A percentile compares a stretch with the other conserved stretches of the same genome.
phyloP scores from a whole-genome alignment of 1,284 basidiomycete genomes.

The Afroboletus lepidellus region DNA sequence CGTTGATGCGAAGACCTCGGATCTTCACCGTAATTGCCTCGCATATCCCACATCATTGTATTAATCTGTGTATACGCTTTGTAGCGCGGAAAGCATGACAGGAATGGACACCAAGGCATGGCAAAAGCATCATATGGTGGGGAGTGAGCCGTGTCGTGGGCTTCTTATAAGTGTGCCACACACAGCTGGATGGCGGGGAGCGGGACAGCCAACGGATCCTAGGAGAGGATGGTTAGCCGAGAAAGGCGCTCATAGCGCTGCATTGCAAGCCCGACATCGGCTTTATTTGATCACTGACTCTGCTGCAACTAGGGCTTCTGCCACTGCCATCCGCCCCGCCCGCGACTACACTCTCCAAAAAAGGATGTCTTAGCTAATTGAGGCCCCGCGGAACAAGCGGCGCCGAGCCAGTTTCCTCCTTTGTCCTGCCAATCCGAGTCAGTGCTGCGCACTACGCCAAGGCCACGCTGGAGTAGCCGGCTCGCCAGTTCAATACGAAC shows the following conservation, averaged over 20 bases:
- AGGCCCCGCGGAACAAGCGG: not conserved
- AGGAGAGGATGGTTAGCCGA: slow-evolving; percentile 24
- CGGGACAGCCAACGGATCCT: slow-evolving; percentile 21
- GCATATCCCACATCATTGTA: slow-evolving; percentile 30
- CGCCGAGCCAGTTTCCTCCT: not conserved
- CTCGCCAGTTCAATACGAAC: too few species aligned
- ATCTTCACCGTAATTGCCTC: slow-evolving; percentile 18
- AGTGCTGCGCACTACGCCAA: too few species aligned
- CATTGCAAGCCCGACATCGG: slow-evolving; percentile 25
- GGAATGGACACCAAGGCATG: slow-evolving; percentile 33
- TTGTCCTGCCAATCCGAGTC: too few species aligned
- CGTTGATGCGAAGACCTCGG: slow-evolving; percentile 14
- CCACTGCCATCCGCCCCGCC: slow-evolving; percentile 6
- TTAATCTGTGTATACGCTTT: slow-evolving; percentile 35
- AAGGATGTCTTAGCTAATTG: slow-evolving; percentile 20
- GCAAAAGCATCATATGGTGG: slow-evolving; percentile 12
- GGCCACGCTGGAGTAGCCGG: too few species aligned
- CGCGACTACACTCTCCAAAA: slow-evolving; percentile 19
- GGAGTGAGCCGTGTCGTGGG: not conserved
- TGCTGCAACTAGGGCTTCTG: slow-evolving; percentile 7
- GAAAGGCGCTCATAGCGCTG: slow-evolving; percentile 16
- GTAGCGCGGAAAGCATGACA: slow-evolving; percentile 35
- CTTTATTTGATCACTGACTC: slow-evolving; percentile 33
- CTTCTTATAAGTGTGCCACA: slow-evolving; percentile 28
- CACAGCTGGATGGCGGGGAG: slow-evolving; percentile 20